These are phyloP conservation scores for Chernovozyma sophiae-reginae DNA, from an alignment of 1,139 yeast species.

Conservation along the genomic window DNA sequence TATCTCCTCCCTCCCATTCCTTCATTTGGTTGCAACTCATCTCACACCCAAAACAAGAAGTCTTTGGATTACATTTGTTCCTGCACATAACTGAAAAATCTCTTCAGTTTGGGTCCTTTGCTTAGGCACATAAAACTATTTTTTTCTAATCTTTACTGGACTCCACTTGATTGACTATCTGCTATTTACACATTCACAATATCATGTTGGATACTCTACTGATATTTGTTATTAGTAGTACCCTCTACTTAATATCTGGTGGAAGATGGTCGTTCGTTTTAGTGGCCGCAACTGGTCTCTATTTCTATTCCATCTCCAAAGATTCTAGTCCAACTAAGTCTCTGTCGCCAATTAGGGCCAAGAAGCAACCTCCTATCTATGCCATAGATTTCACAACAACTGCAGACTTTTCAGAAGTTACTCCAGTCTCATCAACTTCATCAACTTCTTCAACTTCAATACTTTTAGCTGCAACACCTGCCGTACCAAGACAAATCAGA, in stretches of 20 bases:
- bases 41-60: conserved; percentile 1
- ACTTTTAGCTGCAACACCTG: conserved; percentile 9
- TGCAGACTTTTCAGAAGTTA: conserved; percentile 16
- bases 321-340: neutral
- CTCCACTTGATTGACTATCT: too few relatives aligned
- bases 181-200: too few relatives aligned
- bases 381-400: conserved; percentile 40
- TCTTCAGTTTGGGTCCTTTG: too few relatives aligned
- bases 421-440: too few relatives aligned
- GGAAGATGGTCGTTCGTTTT: conserved; percentile 22
- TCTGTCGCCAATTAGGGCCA: neutral
- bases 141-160: too few relatives aligned
- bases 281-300: conserved; percentile 12
- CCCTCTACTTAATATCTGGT: conserved; percentile 19
- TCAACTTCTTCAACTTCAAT: conserved; percentile 19
- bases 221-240: conserved; percentile 17
- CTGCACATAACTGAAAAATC: conserved; percentile 5
- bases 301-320: conserved; percentile 2
- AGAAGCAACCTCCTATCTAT: conserved; percentile 31
- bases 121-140: too few relatives aligned
- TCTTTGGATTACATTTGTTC: neutral
- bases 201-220: conserved; percentile 3
- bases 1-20: too few relatives aligned
- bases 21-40: conserved; percentile 1
- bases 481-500: conserved; percentile 9